phyloP scores from a whole-genome alignment of 1,139 yeast species.

The Kodamaea derodonti region DNA sequence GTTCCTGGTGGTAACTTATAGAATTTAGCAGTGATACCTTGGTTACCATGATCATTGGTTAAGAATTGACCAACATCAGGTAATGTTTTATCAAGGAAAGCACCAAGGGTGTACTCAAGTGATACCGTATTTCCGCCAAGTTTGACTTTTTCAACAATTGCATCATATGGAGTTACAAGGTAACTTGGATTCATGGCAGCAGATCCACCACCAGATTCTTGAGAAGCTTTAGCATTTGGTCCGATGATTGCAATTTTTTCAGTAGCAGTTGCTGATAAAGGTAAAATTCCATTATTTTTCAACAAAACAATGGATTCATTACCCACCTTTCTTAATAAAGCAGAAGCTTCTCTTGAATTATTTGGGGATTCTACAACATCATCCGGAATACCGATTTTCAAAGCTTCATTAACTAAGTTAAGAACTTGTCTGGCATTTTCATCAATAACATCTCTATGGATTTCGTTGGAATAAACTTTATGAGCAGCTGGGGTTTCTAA shows the following conservation, averaged over 20 bases:
- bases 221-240: slow-evolving; percentile 32
- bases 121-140: slow-evolving; percentile 16
- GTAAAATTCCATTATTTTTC: slow-evolving; percentile 19
- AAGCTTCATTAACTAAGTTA: slow-evolving; percentile 14
- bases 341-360: slow-evolving; percentile 13
- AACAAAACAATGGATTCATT: slow-evolving; percentile 17
- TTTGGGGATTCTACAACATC: slow-evolving; percentile 13
- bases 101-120: slow-evolving; percentile 27
- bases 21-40: slow-evolving; percentile 38
- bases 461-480: slow-evolving; percentile 30
- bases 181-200: slow-evolving; percentile 31
- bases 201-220: slow-evolving; percentile 38
- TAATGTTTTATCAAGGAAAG: slow-evolving; percentile 25
- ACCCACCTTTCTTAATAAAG: slow-evolving; percentile 14
- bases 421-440: slow-evolving; percentile 15
- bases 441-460: slow-evolving; percentile 15
- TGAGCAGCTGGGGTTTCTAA: slow-evolving; percentile 34
- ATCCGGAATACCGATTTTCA: slow-evolving; percentile 14
- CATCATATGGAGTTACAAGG: slow-evolving; percentile 32
- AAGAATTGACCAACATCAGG: slow-evolving; percentile 26
- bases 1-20: slow-evolving; percentile 32
- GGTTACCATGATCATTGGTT: slow-evolving; percentile 27
- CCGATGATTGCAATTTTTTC: slow-evolving; percentile 32
- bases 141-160: slow-evolving; percentile 19
- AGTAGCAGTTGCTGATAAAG: slow-evolving; percentile 10